Base-by-base conservation (phyloP, 345 rosid species). In the Durio zibethinus region DNA sequence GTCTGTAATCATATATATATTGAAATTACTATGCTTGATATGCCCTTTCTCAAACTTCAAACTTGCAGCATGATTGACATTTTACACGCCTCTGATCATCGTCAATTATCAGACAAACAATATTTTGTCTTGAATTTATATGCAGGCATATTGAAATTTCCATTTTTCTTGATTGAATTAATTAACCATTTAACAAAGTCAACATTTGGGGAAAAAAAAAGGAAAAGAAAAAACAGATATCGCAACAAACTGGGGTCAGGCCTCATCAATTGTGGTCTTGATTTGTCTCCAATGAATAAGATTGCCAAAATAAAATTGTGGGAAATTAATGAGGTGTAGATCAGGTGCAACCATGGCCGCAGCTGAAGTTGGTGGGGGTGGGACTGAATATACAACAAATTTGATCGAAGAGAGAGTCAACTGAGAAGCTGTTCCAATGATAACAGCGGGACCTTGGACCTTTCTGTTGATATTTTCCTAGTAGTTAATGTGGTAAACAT, bases 401-500 rank as follows among this genome's bases (percentile, higher is more conserved):
- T 45, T 40, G 29, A n/a, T 43, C 16, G 54, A 48, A 47, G 2
- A 50, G 57, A 43, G n/a, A 50, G 83, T 75, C 74, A 72, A 80
- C 80, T 72, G 23, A 75, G 68, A 65, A 16, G 64, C 15, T 70
- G 21, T 42, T 76, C 45, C 10, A 23, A 81, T 82, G 8, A 74
- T 70, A 68, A 40, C 73, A 75, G 64, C 29, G 62, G 53, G 74
- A 70, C 74, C 79, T 62, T 36, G 72, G 7, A 54, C 33, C 82
- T 76, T 73, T 76, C 61, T 73, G 69, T 62, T 36, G 73, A 40
- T 74, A 60, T 42, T 50, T 42, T 77, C 77, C 68, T 53, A 50
- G 76, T 77, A 56, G 81, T 80, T 80, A 72, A 78, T 77, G 79
- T 18, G 79, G 75, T 73, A 70, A 71, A 25, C 56, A 72, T 54